These are phyloP conservation scores for Exophiala dermatitidis DNA, from an alignment of 2,329 filamentous ascomycete species.

Conservation along the genomic window DNA sequence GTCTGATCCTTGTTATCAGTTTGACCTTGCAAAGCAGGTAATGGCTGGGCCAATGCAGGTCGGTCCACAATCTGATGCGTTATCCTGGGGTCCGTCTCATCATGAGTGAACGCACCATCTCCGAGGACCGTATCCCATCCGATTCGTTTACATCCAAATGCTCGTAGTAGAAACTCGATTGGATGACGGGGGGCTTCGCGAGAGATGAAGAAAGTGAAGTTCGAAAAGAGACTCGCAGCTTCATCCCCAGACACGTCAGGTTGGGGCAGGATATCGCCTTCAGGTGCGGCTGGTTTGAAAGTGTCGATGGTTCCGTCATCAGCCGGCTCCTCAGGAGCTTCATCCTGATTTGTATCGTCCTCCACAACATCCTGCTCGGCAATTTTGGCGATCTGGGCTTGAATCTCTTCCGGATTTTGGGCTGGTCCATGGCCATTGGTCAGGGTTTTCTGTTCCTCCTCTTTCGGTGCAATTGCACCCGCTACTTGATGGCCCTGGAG, in stretches of 20 bases:
- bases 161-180: conserved; percentile 83
- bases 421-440: conserved; percentile 43
- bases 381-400: conserved; percentile 58
- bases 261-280: conserved; percentile 79
- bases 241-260: conserved; percentile 61
- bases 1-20: conserved; percentile 23
- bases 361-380: conserved; percentile 38
- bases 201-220: conserved; percentile 86
- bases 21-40: conserved; percentile 38
- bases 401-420: conserved; percentile 59
- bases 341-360: conserved; percentile 38
- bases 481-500: conserved; percentile 65
- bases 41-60: conserved; percentile 47
- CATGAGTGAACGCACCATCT: conserved; percentile 82
- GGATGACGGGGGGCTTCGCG: conserved; percentile 86
- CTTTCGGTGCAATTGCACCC: conserved; percentile 40
- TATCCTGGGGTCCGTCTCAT: conserved; percentile 80
- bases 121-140: conserved; percentile 90
- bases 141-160: conserved; percentile 92
- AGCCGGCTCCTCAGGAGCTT: conserved; percentile 38
- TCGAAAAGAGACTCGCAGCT: conserved; percentile 70
- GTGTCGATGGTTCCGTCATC: conserved; percentile 63
- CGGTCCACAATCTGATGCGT: conserved; percentile 96
- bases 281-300: conserved; percentile 76
- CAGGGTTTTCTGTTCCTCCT: conserved; percentile 48